Evolutionary conservation across 305 asterid species (phyloP).

Genomic region (Lippia alba): DNA sequence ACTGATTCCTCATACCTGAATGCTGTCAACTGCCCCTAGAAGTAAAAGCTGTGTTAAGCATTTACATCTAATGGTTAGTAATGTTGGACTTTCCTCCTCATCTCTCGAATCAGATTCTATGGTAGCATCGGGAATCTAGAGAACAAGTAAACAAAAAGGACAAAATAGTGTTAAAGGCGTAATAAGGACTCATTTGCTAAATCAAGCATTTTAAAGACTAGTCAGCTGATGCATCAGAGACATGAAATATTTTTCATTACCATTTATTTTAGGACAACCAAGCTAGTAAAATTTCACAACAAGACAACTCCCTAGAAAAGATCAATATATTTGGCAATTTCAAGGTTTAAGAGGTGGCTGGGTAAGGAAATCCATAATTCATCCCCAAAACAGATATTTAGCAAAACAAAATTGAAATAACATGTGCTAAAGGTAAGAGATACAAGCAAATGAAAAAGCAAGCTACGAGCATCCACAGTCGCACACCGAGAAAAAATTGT

Average conservation of each 20-base stretch:
- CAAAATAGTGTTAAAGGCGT: slow-evolving; percentile 27
- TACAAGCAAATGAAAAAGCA: slow-evolving; percentile 20
- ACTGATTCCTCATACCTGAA: slow-evolving; percentile 66
- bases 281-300: not conserved
- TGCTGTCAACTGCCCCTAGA: slow-evolving; percentile 87
- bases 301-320: not conserved
- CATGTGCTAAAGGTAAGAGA: too few relatives aligned
- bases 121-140: slow-evolving; percentile 63
- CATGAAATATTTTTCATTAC: not conserved
- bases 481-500: not conserved
- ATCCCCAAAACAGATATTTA: slow-evolving; percentile 4
- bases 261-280: not conserved
- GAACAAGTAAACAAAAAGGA: slow-evolving; percentile 31
- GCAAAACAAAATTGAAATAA: not conserved
- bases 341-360: not conserved
- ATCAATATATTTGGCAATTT: not conserved
- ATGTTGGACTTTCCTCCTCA: slow-evolving; percentile 69
- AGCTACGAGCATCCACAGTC: slow-evolving; percentile 15
- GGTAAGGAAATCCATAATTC: slow-evolving; percentile 9
- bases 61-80: slow-evolving; percentile 84
- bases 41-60: slow-evolving; percentile 96
- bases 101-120: slow-evolving; percentile 59
- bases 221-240: not conserved
- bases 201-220: not conserved
- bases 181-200: slow-evolving; percentile 25